A percentile compares a stretch with the other conserved stretches of the same genome.
These are phyloP conservation scores for Eucalyptus erythrocorys DNA, from an alignment of 345 rosid species.

Conservation along the genomic window DNA sequence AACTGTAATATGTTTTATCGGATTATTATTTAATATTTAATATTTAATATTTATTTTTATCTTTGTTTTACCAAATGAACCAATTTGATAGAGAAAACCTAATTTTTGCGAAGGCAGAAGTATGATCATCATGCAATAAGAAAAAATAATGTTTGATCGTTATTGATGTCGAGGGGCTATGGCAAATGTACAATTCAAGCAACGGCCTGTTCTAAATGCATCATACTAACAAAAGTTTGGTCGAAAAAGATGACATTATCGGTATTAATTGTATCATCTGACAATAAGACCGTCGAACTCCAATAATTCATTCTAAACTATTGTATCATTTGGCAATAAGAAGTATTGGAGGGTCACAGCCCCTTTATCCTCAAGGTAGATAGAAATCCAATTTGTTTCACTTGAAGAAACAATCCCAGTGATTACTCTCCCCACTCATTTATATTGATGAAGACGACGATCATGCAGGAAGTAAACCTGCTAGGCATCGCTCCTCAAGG, in stretches of 20 bases:
- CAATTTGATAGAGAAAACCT: not conserved
- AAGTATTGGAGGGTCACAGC: not conserved
- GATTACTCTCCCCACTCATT: not conserved
- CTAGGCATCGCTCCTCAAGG: not conserved
- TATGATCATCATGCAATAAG: not conserved
- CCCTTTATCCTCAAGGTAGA: not conserved
- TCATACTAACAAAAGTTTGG: not conserved
- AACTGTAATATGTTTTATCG: not conserved
- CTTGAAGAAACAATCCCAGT: not conserved
- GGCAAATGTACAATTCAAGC: not conserved
- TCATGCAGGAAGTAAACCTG: not conserved
- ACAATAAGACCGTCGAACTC: not conserved
- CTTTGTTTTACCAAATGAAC: not conserved
- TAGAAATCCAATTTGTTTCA: not conserved
- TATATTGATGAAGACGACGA: not conserved
- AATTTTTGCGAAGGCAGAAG: not conserved
- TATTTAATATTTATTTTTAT: no score
- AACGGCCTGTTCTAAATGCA: not conserved
- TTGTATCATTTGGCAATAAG: not conserved
- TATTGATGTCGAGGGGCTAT: not conserved
- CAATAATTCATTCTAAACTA: not conserved
- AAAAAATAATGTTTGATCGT: not conserved
- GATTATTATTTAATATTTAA: fast-evolving
- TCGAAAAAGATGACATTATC: not conserved
- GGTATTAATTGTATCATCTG: not conserved